These are phyloP conservation scores for Aquanectria penicillioides DNA, from an alignment of 2,329 filamentous ascomycete genomes.

Conservation along the genomic window DNA sequence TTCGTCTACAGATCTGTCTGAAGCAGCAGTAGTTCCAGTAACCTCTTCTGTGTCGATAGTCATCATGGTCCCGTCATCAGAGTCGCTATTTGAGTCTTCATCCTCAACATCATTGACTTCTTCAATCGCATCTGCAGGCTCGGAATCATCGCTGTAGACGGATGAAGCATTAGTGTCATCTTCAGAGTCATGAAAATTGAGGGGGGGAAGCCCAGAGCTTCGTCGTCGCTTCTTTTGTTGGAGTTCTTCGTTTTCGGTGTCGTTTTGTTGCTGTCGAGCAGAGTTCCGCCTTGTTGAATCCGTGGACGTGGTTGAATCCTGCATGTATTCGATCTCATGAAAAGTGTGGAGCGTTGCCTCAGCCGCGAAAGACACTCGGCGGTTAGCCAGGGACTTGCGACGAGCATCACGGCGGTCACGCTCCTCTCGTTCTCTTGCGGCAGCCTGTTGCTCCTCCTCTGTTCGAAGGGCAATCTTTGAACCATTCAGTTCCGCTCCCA, in stretches of 20 bases:
- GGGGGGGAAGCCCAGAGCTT: slow-evolving; percentile 73
- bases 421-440: slow-evolving; percentile 75
- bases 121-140: slow-evolving; percentile 64
- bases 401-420: slow-evolving; percentile 85
- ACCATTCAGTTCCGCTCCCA: slow-evolving; percentile 41
- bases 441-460: slow-evolving; percentile 76
- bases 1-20: slow-evolving; percentile 67
- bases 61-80: slow-evolving; percentile 83
- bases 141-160: slow-evolving; percentile 76
- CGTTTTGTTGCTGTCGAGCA: slow-evolving; percentile 41
- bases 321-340: slow-evolving; percentile 89
- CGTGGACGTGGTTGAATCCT: slow-evolving; percentile 85
- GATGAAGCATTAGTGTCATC: slow-evolving; percentile 79
- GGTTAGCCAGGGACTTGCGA: slow-evolving; percentile 90
- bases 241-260: slow-evolving; percentile 68
- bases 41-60: slow-evolving; percentile 83
- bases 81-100: slow-evolving; percentile 63
- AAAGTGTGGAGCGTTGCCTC: slow-evolving; percentile 98
- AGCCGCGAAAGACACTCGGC: slow-evolving; percentile 95
- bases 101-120: slow-evolving; percentile 65
- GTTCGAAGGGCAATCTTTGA: slow-evolving; percentile 73
- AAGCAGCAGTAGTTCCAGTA: slow-evolving; percentile 73
- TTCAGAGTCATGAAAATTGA: slow-evolving; percentile 72
- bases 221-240: slow-evolving; percentile 67
- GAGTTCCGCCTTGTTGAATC: slow-evolving; percentile 81